Conservation (phyloP, 192 early-diverging fungal species). For the Linnemannia exigua region DNA sequence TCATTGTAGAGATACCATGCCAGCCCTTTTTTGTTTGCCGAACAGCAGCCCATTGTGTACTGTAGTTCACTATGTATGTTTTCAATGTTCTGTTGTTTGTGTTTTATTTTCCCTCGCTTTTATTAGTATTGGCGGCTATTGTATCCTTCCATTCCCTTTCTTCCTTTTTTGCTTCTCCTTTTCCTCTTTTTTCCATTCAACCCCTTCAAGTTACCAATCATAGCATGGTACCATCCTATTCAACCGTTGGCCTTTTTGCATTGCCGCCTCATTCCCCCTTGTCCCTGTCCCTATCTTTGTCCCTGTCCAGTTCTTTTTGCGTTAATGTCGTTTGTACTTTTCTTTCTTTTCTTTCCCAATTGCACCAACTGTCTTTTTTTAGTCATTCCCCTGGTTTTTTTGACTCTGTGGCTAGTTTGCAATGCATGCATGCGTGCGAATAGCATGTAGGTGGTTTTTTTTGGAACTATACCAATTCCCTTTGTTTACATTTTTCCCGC, state of each 20-base stretch:
- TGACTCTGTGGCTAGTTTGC: not conserved
- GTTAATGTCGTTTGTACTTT: not conserved
- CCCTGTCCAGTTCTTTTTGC: not conserved
- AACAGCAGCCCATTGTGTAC: not conserved
- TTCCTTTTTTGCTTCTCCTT: no score
- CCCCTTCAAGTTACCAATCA: conserved; percentile 28
- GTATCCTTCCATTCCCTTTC: not conserved
- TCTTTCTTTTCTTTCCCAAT: not conserved
- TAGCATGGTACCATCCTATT: conserved; percentile 13
- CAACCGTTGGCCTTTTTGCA: not conserved
- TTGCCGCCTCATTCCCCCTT: no score
- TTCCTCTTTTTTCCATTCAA: not conserved
- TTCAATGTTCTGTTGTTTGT: not conserved
- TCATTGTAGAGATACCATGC: not conserved
- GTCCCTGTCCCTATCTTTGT: not conserved
- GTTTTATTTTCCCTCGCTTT: not conserved
- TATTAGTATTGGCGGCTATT: not conserved
- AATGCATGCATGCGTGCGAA: not conserved
- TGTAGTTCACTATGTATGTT: not conserved
- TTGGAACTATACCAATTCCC: no score
- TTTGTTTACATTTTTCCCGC: no score
- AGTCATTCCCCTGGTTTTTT: not conserved
- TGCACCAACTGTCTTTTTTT: no score
- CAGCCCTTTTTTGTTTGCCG: not conserved
- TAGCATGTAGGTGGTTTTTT: not conserved